Percentiles rank a stretch among this genome's conserved stretches.
Conservation (phyloP, 176 grass and related monocot species). For the Elaeis guineensis region DNA sequence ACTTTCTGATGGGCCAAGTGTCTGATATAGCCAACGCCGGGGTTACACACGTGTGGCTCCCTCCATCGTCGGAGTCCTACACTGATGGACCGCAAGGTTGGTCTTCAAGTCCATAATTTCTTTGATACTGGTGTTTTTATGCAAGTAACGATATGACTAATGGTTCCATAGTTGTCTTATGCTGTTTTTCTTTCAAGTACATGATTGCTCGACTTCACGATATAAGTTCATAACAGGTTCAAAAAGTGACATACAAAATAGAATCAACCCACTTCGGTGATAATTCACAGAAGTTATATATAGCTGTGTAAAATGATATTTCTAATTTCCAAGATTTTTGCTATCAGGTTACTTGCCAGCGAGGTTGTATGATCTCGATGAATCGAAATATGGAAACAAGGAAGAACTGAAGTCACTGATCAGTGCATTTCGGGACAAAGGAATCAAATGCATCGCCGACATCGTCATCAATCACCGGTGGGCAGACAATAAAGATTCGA, state of each 20-base stretch:
- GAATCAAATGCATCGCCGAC: constrained; percentile 66
- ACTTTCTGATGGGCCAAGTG: background rate
- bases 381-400: constrained; percentile 64
- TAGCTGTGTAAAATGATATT: background rate
- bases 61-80: background rate
- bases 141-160: no score
- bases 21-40: background rate
- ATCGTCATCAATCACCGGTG: constrained; percentile 91
- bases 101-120: no score
- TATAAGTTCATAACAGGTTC: no score
- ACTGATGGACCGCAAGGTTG: background rate
- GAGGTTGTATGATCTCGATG: constrained; percentile 49
- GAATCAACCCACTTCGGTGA: background rate
- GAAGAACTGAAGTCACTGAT: constrained; percentile 60
- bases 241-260: no score
- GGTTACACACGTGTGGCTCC: background rate
- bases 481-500: constrained; percentile 39
- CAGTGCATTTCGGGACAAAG: constrained; percentile 37
- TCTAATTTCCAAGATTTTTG: background rate
- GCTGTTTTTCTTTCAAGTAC: no score
- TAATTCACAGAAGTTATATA: background rate
- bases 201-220: no score
- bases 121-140: no score
- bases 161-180: no score
- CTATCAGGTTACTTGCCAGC: constrained; percentile 58